Conservation (phyloP, 140 eudicot species). For the Senecio squalidus region DNA sequence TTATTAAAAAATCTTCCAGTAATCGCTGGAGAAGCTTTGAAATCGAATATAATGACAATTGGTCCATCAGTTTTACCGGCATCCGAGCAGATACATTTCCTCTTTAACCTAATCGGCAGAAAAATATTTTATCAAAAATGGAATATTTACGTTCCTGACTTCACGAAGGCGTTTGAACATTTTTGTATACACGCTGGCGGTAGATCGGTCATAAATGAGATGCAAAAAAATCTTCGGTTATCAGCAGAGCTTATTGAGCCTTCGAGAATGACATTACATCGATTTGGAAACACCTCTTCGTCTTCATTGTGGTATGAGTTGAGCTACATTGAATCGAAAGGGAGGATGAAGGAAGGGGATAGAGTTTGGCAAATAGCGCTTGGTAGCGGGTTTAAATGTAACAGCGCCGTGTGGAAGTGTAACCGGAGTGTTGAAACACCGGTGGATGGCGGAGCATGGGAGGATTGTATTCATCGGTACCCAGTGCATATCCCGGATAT, state of each 20-base stretch:
- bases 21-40: constrained; percentile 34
- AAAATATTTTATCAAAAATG: constrained; percentile 23
- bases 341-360: constrained; percentile 42
- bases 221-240: constrained; percentile 31
- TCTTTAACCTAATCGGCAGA: constrained; percentile 12
- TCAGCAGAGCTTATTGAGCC: constrained; percentile 34
- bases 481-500: constrained; percentile 31
- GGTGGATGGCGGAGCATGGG: constrained; percentile 24
- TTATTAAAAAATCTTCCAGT: constrained; percentile 33
- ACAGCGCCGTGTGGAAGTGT: constrained; percentile 37
- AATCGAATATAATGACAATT: constrained; percentile 27
- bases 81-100: constrained; percentile 29
- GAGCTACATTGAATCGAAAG: constrained; percentile 33
- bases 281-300: constrained; percentile 24
- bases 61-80: constrained; percentile 37
- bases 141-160: constrained; percentile 31
- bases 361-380: constrained; percentile 35
- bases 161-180: constrained; percentile 30
- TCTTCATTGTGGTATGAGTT: constrained; percentile 35
- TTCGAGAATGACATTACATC: constrained; percentile 28
- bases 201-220: constrained; percentile 27
- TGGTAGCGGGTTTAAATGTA: constrained; percentile 16
- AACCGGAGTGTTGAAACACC: constrained; percentile 12
- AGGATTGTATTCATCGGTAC: constrained; percentile 27
- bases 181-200: constrained; percentile 15